phyloP scores from a whole-genome alignment of 2,329 filamentous ascomycete species.

The Gremmenia infestans region DNA sequence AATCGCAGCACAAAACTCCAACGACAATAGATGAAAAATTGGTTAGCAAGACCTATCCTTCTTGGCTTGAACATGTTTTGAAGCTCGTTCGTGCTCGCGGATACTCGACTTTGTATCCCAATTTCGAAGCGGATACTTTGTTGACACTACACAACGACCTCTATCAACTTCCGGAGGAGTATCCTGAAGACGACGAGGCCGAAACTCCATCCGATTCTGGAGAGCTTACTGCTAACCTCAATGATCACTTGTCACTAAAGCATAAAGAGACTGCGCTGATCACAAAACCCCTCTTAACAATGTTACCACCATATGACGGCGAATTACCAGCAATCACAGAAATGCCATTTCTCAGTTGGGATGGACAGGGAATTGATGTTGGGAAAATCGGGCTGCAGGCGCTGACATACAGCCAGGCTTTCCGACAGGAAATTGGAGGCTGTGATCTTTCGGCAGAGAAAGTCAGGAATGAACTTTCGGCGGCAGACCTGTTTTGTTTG shows the following conservation, averaged over 20 bases:
- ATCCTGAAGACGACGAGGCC: slow-evolving; percentile 28
- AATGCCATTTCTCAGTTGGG: slow-evolving; percentile 59
- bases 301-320: slow-evolving; percentile 42
- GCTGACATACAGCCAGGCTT: slow-evolving; percentile 49
- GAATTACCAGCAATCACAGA: slow-evolving; percentile 40
- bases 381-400: slow-evolving; percentile 41
- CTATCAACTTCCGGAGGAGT: slow-evolving; percentile 67
- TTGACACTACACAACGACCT: slow-evolving; percentile 76
- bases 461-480: slow-evolving; percentile 6
- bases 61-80: slow-evolving; percentile 74
- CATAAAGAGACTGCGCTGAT: slow-evolving; percentile 35
- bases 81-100: slow-evolving; percentile 71
- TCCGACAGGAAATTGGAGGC: slow-evolving; percentile 61
- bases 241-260: slow-evolving; percentile 23
- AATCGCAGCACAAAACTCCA: slow-evolving; percentile 33
- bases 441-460: slow-evolving; percentile 40
- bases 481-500: slow-evolving; percentile 28
- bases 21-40: slow-evolving; percentile 47
- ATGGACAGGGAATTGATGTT: slow-evolving; percentile 46
- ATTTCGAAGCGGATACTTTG: slow-evolving; percentile 46
- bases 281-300: slow-evolving; percentile 45
- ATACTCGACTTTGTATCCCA: slow-evolving; percentile 77
- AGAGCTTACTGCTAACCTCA: slow-evolving; percentile 28
- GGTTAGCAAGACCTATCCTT: slow-evolving; percentile 63
- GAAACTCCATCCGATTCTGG: slow-evolving; percentile 3